A percentile compares a stretch with the other conserved stretches of the same genome.
These are phyloP conservation scores for Ploettnerulaceae sp. DNA, from an alignment of 2,329 filamentous ascomycete genomes.

Conservation along the genomic window DNA sequence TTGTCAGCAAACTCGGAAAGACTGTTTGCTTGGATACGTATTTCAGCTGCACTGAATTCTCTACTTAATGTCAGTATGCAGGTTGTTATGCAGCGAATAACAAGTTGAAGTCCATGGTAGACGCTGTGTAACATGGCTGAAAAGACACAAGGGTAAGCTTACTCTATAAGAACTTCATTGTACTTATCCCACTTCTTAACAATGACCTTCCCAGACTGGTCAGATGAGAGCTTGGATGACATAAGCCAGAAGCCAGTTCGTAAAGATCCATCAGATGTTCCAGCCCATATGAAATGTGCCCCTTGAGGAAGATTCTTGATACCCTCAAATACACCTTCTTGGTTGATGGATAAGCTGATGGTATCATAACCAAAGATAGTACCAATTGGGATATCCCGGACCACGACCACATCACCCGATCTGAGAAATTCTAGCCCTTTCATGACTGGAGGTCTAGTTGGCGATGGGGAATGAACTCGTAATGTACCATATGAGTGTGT, in stretches of 20 bases:
- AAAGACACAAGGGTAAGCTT: constrained; percentile 1
- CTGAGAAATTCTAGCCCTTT: constrained; percentile 29
- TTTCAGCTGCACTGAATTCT: constrained; percentile 42
- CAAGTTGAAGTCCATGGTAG: neutral
- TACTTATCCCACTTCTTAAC: constrained; percentile 53
- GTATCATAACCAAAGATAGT: constrained; percentile 32
- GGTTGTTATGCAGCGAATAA: too few relatives aligned
- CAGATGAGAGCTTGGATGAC: constrained; percentile 21
- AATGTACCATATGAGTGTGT: constrained; percentile 40
- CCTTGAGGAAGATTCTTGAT: constrained; percentile 52
- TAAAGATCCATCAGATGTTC: constrained; percentile 44
- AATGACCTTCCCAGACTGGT: constrained; percentile 33
- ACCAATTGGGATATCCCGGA: constrained; percentile 44
- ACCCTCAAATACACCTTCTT: constrained; percentile 47
- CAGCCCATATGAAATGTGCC: constrained; percentile 55
- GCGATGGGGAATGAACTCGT: constrained; percentile 35
- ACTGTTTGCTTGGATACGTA: constrained; percentile 40
- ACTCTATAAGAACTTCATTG: constrained; percentile 48
- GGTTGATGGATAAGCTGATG: constrained; percentile 43
- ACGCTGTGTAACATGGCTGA: neutral
- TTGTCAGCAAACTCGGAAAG: constrained; percentile 26
- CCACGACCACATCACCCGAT: constrained; percentile 45
- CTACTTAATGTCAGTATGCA: constrained; percentile 9
- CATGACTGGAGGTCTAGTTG: constrained; percentile 15
- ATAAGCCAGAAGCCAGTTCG: constrained; percentile 55